A percentile compares a stretch with the other conserved stretches of the same genome.
Conservation (phyloP, 208 protist genomes). For the Porcisia hertigi region DNA sequence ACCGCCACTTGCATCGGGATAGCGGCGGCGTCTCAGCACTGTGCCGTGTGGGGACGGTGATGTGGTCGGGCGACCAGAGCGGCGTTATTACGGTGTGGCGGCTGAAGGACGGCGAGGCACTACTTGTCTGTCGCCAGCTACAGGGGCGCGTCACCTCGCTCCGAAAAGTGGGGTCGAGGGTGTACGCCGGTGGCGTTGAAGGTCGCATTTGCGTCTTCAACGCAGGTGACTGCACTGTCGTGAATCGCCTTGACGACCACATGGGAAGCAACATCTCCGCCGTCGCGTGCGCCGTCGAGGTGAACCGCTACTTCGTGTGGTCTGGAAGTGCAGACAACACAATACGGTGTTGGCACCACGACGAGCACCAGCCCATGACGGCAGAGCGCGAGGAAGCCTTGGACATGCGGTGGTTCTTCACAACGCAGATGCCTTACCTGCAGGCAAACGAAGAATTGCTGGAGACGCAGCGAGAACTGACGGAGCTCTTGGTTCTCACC, state of each 20-base stretch:
- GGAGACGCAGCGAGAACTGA: constrained; percentile 68
- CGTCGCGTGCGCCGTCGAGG: constrained; percentile 60
- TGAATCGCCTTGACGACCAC: constrained; percentile 54
- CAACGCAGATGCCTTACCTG: constrained; percentile 61
- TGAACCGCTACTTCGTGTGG: constrained; percentile 80
- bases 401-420: constrained; percentile 88
- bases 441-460: constrained; percentile 61
- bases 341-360: constrained; percentile 87
- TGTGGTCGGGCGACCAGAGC: constrained; percentile 86
- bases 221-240: constrained; percentile 49
- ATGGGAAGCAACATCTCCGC: constrained; percentile 38
- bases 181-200: constrained; percentile 61
- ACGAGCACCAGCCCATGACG: constrained; percentile 75
- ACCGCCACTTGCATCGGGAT: constrained; percentile 52
- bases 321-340: constrained; percentile 63
- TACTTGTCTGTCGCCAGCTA: constrained; percentile 48
- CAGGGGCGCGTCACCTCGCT: constrained; percentile 50
- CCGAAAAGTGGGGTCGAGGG: constrained; percentile 49
- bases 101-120: constrained; percentile 42
- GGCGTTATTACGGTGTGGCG: constrained; percentile 69
- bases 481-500: constrained; percentile 59
- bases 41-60: constrained; percentile 76
- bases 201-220: constrained; percentile 60
- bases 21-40: constrained; percentile 76
- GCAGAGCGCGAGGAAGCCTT: constrained; percentile 58